Conservation (phyloP, 805 yeast species). For the Candida xyloterini region DNA sequence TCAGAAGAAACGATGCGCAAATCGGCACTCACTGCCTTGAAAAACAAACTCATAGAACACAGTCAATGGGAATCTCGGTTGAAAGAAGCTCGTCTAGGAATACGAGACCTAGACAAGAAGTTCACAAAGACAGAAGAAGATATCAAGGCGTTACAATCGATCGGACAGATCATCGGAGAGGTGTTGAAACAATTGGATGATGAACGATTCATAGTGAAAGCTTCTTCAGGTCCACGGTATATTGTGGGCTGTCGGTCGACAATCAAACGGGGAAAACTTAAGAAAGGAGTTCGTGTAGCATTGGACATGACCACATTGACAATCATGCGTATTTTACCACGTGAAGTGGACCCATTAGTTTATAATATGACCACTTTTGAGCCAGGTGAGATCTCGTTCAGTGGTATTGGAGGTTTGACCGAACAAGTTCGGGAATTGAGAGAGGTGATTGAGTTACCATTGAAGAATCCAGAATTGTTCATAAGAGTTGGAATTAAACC, state of each 20-base stretch:
- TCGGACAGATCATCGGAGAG: constrained; percentile 97
- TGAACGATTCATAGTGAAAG: constrained; percentile 93
- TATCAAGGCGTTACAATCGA: constrained; percentile 93
- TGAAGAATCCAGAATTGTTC: constrained; percentile 95
- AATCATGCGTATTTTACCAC: constrained; percentile 93
- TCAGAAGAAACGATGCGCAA: constrained; percentile 42
- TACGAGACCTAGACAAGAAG: constrained; percentile 77
- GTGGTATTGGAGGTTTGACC: constrained; percentile 92
- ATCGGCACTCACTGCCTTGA: constrained; percentile 72
- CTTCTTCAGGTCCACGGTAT: constrained; percentile 95
- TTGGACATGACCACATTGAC: constrained; percentile 97
- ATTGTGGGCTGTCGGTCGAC: constrained; percentile 97
- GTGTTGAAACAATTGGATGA: constrained; percentile 93
- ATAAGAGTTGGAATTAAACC: constrained; percentile 95
- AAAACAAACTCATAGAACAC: constrained; percentile 85
- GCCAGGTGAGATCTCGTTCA: constrained; percentile 95
- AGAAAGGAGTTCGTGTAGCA: constrained; percentile 95
- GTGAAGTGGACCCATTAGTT: constrained; percentile 97
- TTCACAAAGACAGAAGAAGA: constrained; percentile 95
- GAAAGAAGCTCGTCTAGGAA: constrained; percentile 76
- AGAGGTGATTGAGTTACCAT: constrained; percentile 95
- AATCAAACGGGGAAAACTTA: constrained; percentile 74
- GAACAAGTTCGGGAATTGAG: constrained; percentile 96
- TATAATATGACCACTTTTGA: constrained; percentile 97
- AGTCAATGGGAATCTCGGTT: constrained; percentile 91